Conservation (phyloP, 176 grass and related monocot species). For the Eremochloa ophiuroides region DNA sequence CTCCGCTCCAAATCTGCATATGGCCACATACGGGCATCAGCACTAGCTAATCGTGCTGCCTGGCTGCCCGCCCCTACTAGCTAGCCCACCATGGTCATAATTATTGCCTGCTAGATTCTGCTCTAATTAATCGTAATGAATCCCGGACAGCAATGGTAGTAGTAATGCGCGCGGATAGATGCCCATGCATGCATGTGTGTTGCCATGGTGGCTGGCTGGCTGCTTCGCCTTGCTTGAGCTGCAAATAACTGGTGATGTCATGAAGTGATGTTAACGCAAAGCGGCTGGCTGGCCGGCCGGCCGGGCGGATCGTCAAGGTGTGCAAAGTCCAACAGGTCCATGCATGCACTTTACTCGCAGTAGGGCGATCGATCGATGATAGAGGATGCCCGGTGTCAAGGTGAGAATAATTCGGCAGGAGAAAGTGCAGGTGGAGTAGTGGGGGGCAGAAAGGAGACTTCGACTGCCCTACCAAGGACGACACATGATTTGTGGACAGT, state of each 20-base stretch:
- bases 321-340: slow-evolving; percentile 36
- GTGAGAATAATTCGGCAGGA: slow-evolving; percentile 29
- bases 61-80: too few relatives aligned
- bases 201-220: background rate
- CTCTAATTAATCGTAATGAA: background rate
- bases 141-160: background rate
- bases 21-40: background rate
- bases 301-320: background rate
- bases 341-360: background rate
- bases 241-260: slow-evolving; percentile 21
- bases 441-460: slow-evolving; percentile 24
- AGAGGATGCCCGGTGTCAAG: slow-evolving; percentile 29
- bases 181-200: background rate
- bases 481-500: slow-evolving; percentile 19
- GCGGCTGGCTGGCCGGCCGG: background rate
- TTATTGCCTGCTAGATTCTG: background rate
- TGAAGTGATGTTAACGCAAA: slow-evolving; percentile 56
- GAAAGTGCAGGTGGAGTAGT: slow-evolving; percentile 27
- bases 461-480: slow-evolving; percentile 19
- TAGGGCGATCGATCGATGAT: background rate
- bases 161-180: background rate
- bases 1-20: background rate
- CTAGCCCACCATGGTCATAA: too few relatives aligned
- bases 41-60: too few relatives aligned
- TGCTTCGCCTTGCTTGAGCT: slow-evolving; percentile 21